Evolutionary conservation across 2,329 filamentous ascomycete species (phyloP).

Genomic region (Blastomyces silverae): DNA sequence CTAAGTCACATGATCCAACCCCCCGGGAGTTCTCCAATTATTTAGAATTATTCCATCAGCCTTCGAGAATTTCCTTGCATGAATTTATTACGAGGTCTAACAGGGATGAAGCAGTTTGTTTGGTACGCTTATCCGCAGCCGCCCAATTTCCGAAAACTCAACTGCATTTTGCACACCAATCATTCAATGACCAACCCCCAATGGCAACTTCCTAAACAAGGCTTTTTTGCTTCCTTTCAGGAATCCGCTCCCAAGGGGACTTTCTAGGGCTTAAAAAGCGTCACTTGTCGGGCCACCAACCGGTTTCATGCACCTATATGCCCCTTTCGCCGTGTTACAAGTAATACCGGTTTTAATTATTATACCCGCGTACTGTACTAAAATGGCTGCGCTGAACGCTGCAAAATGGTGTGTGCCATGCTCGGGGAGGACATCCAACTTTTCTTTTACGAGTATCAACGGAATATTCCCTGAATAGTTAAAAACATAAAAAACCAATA

Average conservation of each 20-base stretch:
- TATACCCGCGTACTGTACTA: too few relatives aligned
- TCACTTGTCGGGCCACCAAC: neutral
- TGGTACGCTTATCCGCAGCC: neutral
- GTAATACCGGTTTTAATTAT: neutral
- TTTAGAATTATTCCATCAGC: neutral
- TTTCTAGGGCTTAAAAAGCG: neutral
- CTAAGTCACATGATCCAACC: neutral
- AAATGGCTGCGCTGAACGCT: too few relatives aligned
- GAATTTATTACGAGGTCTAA: neutral
- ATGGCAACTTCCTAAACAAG: neutral
- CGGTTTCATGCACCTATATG: neutral
- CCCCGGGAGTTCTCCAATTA: neutral
- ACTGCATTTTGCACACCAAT: neutral
- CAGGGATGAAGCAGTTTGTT: neutral
- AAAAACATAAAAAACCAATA: neutral
- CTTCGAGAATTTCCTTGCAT: conserved; percentile 3
- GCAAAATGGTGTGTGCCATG: too few relatives aligned
- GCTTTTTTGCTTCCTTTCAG: neutral
- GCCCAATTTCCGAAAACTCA: neutral
- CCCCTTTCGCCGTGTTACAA: neutral
- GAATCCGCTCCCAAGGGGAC: neutral
- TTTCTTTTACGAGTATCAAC: too few relatives aligned
- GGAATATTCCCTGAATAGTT: too few relatives aligned
- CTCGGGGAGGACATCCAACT: too few relatives aligned
- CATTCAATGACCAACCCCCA: neutral